Conservation (phyloP, 202 grass and related monocot species). For the Brachypodium distachyon region DNA sequence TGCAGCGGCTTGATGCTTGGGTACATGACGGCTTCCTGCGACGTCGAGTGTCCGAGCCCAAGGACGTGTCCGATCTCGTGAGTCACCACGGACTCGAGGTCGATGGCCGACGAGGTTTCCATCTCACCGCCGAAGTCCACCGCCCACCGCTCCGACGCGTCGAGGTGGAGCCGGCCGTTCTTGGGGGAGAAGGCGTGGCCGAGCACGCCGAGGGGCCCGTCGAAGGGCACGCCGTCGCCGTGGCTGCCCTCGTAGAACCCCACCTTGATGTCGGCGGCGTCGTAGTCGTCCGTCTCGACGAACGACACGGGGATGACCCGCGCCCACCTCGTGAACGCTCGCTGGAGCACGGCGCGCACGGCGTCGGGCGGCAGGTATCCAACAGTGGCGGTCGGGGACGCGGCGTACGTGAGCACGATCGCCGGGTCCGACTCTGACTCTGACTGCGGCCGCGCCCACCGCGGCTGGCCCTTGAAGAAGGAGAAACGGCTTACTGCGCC, state of each 20-base stretch:
- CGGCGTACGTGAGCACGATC: slow-evolving; percentile 60
- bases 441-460: slow-evolving; percentile 47
- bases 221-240: slow-evolving; percentile 84
- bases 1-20: slow-evolving; percentile 58
- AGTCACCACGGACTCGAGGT: slow-evolving; percentile 86
- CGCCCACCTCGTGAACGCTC: slow-evolving; percentile 77
- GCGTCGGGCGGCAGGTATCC: slow-evolving; percentile 33
- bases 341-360: slow-evolving; percentile 50
- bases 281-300: slow-evolving; percentile 41
- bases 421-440: too few relatives aligned
- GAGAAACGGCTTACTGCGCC: slow-evolving; percentile 43
- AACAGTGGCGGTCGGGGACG: slow-evolving; percentile 44
- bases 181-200: slow-evolving; percentile 81
- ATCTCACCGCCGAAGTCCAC: slow-evolving; percentile 35
- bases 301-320: slow-evolving; percentile 68
- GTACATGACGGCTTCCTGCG: slow-evolving; percentile 79
- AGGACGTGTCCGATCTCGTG: slow-evolving; percentile 94
- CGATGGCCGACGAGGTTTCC: slow-evolving; percentile 17
- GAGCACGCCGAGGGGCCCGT: slow-evolving; percentile 73
- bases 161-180: slow-evolving; percentile 82
- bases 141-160: slow-evolving; percentile 70
- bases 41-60: slow-evolving; percentile 65
- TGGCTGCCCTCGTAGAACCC: slow-evolving; percentile 75
- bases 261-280: slow-evolving; percentile 56
- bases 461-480: slow-evolving; percentile 62